A percentile compares a stretch with the other conserved stretches of the same genome.
Evolutionary conservation across 331 rosid species (phyloP).

Genomic region (Pyracantha coccinea): DNA sequence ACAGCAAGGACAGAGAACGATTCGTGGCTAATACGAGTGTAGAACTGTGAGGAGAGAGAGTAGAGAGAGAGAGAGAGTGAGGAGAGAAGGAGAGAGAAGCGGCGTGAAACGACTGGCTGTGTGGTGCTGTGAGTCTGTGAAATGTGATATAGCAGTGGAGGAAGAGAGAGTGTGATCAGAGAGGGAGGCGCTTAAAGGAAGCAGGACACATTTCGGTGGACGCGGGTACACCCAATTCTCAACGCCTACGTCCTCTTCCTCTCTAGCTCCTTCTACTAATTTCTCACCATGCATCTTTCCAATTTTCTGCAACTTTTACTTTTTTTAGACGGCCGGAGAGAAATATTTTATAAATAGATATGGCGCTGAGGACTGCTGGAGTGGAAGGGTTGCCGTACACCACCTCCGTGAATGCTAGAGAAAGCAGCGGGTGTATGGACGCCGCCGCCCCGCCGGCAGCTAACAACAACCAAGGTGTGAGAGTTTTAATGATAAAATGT

Average conservation of each 20-base stretch:
- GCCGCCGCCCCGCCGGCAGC: not conserved
- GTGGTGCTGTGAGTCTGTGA: not conserved
- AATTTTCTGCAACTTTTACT: not conserved
- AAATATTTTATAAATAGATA: not conserved
- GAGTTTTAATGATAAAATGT: not conserved
- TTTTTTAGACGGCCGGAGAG: not conserved
- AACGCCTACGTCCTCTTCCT: conserved; percentile 1
- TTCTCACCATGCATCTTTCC: not conserved
- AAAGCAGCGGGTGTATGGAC: not conserved
- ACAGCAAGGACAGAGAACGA: not conserved
- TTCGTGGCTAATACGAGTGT: not conserved
- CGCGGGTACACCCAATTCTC: conserved; percentile 6
- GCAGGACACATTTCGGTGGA: not conserved
- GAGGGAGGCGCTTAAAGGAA: not conserved
- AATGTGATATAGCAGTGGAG: not conserved
- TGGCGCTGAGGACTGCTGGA: not conserved
- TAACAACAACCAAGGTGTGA: conserved; percentile 13
- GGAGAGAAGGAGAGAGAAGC: not conserved
- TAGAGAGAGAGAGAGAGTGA: not conserved
- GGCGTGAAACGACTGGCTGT: not conserved
- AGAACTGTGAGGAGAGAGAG: not conserved
- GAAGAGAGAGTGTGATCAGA: not conserved
- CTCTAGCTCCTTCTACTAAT: not conserved
- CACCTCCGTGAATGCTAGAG: not conserved
- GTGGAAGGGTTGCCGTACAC: not conserved